A percentile compares a stretch with the other conserved stretches of the same genome.
Conservation (phyloP, 208 protist species). For the Kentomonas sorsogonicus region DNA sequence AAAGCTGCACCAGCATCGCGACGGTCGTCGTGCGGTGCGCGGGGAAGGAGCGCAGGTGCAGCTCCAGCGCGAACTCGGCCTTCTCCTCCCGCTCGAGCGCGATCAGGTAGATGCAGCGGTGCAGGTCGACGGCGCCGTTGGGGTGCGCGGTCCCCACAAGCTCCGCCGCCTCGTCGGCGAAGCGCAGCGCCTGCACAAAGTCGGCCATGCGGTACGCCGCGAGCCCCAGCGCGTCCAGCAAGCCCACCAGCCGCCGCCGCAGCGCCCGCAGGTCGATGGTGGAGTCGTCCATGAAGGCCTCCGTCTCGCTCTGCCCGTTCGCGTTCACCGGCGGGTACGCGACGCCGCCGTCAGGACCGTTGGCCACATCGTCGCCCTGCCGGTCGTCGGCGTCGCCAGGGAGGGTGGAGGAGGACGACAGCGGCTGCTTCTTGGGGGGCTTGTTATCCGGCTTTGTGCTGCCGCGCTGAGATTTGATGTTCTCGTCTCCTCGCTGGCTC, state of each 20-base stretch:
- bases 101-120: slow-evolving; percentile 75
- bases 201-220: slow-evolving; percentile 59
- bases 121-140: slow-evolving; percentile 46
- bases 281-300: slow-evolving; percentile 4
- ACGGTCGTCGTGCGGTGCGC: slow-evolving; percentile 32
- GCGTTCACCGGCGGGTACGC: too few species aligned
- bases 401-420: too few species aligned
- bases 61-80: slow-evolving; percentile 61
- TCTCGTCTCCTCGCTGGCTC: too few species aligned
- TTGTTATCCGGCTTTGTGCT: too few species aligned
- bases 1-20: slow-evolving; percentile 71
- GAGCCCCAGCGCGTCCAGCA: slow-evolving; percentile 77
- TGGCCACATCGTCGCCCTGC: too few species aligned
- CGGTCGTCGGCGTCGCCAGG: too few species aligned
- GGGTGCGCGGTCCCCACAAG: slow-evolving; percentile 19
- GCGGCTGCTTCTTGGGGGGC: too few species aligned
- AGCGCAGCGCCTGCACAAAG: slow-evolving; percentile 74
- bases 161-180: slow-evolving; percentile 59
- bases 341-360: too few species aligned
- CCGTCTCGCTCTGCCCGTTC: too few species aligned
- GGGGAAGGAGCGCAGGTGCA: slow-evolving; percentile 33
- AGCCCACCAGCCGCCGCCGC: slow-evolving; percentile 45
- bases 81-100: slow-evolving; percentile 74
- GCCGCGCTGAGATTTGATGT: too few species aligned
- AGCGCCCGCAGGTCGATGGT: slow-evolving; percentile 31